Base-by-base conservation (phyloP, 2,329 filamentous ascomycete genomes). In the Neonectria coccinea region DNA sequence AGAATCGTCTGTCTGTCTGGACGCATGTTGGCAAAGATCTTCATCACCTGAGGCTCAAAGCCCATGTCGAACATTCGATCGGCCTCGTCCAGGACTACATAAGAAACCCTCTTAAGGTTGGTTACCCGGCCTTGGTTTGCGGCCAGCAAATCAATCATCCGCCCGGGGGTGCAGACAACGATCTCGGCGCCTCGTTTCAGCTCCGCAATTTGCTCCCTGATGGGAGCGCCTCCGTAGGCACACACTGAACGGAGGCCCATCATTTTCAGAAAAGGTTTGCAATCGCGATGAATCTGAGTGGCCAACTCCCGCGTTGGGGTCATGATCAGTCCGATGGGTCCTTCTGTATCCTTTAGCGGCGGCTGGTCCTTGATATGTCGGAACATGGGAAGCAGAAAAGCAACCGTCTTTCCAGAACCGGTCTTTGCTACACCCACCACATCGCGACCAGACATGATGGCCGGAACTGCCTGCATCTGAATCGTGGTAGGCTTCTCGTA, bases 11-110 rank as follows among this genome's bases (percentile, higher is more conserved):
- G 96, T 55, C 92, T 90, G 77, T 97, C 92, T 1, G 96, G 94
- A 52, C 96, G 91, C 77, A 97, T 92, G 74, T 96, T 97, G 70
- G 89, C 89, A 76, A 98, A 90, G 63, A 99, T 96, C 79, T 97
- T 97, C 89, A 96, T 96, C 58, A 99, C 94, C 78, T 99, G 96
- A 2, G 96, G 95, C 80, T 97, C 95, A 75, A 99, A 99, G 14
- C 96, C 96, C 96, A 99, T 98, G 78, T 99, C 96, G 77, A 98
- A 97, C 96, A 99, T 98, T 67, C 96, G 91, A 79, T 99, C 96
- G 52, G 96, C 96, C 81, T 99, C 96, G 76, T 99, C 96, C 42
- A 99, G 87, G 11, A 99, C 96, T 25, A 97, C 89, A 77, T 98
- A 99, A 0, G 93, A 96, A 12, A 97, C 93, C 67, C 96, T 88